Evolutionary conservation across 495 filamentous ascomycete genomes (phyloP).

Genomic region (Umbilicaria muhlenbergii): DNA sequence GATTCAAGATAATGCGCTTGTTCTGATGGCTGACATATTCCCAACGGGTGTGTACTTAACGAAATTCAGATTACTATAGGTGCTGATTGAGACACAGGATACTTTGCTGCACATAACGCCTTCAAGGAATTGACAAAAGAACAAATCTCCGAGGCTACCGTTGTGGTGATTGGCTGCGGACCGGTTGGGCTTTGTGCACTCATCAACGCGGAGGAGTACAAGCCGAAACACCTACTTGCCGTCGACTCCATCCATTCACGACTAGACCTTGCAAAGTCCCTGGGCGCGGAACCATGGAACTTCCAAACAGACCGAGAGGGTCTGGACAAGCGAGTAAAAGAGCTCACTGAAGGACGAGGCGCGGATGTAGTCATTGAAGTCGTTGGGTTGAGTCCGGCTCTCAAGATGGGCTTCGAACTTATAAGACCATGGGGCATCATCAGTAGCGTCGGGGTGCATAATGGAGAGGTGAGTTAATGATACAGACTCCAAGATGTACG

Average conservation of each 20-base stretch:
- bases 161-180: conserved; percentile 78
- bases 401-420: conserved; percentile 72
- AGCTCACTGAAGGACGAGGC: conserved; percentile 67
- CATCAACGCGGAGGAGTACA: conserved; percentile 65
- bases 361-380: conserved; percentile 89
- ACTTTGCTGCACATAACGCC: conserved; percentile 73
- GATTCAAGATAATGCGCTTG: conserved; percentile 60
- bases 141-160: conserved; percentile 51
- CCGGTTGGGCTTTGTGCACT: conserved; percentile 81
- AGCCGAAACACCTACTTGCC: conserved; percentile 68
- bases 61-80: neutral
- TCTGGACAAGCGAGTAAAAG: conserved; percentile 53
- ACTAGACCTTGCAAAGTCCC: conserved; percentile 55
- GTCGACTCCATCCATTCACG: conserved; percentile 71
- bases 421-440: conserved; percentile 69
- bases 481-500: conserved; percentile 8
- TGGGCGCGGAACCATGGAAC: conserved; percentile 82
- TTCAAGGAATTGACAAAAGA: conserved; percentile 49
- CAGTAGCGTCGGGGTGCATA: conserved; percentile 84
- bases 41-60: conserved; percentile 31
- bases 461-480: conserved; percentile 47
- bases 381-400: conserved; percentile 69
- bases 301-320: conserved; percentile 54
- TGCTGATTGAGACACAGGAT: conserved; percentile 52
- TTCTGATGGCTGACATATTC: conserved; percentile 81